These are phyloP conservation scores for Populus nigra DNA, from an alignment of 345 rosid species.

Conservation along the genomic window DNA sequence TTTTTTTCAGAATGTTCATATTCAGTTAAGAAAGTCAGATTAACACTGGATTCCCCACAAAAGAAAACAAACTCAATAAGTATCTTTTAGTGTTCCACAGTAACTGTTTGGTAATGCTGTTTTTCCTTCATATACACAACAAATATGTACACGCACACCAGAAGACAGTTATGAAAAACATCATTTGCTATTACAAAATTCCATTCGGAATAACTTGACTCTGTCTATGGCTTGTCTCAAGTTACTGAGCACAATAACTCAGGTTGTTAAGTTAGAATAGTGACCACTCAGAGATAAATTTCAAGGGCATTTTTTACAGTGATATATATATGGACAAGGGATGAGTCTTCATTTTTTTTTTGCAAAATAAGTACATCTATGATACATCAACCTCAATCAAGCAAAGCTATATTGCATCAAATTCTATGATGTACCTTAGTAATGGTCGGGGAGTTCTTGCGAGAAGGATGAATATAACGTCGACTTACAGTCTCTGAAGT, in stretches of 20 bases:
- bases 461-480: constrained; percentile 75
- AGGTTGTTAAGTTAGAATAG: no score
- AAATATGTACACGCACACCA: no score
- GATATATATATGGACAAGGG: no score
- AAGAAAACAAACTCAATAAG: no score
- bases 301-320: no score
- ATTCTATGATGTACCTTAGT: constrained; percentile 52
- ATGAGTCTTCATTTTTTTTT: no score
- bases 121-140: not conserved
- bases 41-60: not conserved
- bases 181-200: no score
- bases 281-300: no score
- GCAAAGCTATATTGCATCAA: not conserved
- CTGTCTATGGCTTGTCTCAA: no score
- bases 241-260: no score
- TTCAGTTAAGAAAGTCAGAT: not conserved
- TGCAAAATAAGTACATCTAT: not conserved
- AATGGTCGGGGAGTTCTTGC: constrained; percentile 76
- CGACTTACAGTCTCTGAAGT: constrained; percentile 75
- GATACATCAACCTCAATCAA: not conserved
- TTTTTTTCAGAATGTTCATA: not conserved
- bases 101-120: not conserved
- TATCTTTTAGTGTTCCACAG: not conserved
- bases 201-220: no score
- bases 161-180: no score